phyloP scores from a whole-genome alignment of 2,329 filamentous ascomycete species.

The Thermoascus crustaceus region DNA sequence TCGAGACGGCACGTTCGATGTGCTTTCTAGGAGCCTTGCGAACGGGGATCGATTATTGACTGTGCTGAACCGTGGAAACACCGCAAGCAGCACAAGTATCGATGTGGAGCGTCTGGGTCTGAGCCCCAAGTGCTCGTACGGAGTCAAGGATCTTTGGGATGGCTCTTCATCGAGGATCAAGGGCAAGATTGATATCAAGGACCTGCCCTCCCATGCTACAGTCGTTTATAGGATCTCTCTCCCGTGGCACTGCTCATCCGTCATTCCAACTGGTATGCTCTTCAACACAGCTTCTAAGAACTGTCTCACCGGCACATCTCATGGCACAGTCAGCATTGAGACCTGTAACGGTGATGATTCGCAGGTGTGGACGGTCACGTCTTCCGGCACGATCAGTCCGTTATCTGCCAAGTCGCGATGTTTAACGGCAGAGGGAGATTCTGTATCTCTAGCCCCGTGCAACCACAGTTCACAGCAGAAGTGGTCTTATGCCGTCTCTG shows the following conservation, averaged over 20 bases:
- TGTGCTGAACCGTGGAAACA: conserved; percentile 37
- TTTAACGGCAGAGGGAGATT: conserved; percentile 17
- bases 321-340: conserved; percentile 24
- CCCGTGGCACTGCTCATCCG: conserved; percentile 15
- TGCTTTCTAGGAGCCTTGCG: conserved; percentile 40
- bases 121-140: conserved; percentile 19
- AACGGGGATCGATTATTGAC: conserved; percentile 43
- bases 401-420: conserved; percentile 29
- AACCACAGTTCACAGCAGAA: conserved; percentile 19
- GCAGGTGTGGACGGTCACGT: conserved; percentile 37
- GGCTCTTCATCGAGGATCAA: conserved; percentile 19
- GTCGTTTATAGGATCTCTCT: conserved; percentile 37
- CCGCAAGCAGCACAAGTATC: conserved; percentile 21
- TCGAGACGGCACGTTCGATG: conserved; percentile 37
- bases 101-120: conserved; percentile 32
- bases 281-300: conserved; percentile 42
- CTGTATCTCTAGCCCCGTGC: conserved; percentile 12
- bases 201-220: conserved; percentile 32
- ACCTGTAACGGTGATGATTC: conserved; percentile 31
- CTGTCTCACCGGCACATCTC: conserved; percentile 32
- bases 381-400: conserved; percentile 30
- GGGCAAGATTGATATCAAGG: conserved; percentile 17
- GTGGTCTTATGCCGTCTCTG: conserved; percentile 40
- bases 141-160: conserved; percentile 40
- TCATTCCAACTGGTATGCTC: conserved; percentile 41